Evolutionary conservation across 1,284 basidiomycete genomes (phyloP).

Genomic region (Anthracocystis setariae): DNA sequence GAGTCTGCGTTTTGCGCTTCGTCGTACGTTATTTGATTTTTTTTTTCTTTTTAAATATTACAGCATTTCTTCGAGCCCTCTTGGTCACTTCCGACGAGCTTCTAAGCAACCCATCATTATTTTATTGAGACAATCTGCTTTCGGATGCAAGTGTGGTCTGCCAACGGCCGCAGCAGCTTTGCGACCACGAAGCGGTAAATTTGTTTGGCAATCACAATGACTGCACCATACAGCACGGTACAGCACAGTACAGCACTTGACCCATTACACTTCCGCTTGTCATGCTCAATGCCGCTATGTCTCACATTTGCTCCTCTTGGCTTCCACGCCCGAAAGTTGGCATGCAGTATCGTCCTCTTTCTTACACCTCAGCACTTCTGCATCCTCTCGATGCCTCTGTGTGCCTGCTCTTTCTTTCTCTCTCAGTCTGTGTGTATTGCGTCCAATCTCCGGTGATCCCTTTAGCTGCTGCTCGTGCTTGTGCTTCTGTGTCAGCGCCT

Average conservation of each 20-base stretch:
- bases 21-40: background rate
- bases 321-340: conserved; percentile 26
- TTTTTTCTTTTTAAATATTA: background rate
- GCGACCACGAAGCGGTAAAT: too few species aligned
- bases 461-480: conserved; percentile 2
- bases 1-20: background rate
- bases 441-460: background rate
- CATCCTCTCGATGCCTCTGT: background rate
- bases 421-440: background rate
- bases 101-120: too few species aligned
- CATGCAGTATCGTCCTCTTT: conserved; percentile 11
- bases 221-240: too few species aligned
- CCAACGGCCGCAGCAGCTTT: too few species aligned
- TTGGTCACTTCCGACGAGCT: too few species aligned
- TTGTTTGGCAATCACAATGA: too few species aligned
- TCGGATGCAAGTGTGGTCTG: too few species aligned
- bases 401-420: conserved; percentile 4
- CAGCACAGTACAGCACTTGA: too few species aligned
- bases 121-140: too few species aligned
- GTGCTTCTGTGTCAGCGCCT: background rate
- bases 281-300: conserved; percentile 28
- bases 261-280: conserved; percentile 9
- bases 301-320: conserved; percentile 25
- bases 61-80: too few species aligned
- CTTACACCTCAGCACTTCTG: conserved; percentile 5